These are phyloP conservation scores for Alopecurus myosuroides DNA, from an alignment of 176 grass and related monocot species.

Conservation along the genomic window DNA sequence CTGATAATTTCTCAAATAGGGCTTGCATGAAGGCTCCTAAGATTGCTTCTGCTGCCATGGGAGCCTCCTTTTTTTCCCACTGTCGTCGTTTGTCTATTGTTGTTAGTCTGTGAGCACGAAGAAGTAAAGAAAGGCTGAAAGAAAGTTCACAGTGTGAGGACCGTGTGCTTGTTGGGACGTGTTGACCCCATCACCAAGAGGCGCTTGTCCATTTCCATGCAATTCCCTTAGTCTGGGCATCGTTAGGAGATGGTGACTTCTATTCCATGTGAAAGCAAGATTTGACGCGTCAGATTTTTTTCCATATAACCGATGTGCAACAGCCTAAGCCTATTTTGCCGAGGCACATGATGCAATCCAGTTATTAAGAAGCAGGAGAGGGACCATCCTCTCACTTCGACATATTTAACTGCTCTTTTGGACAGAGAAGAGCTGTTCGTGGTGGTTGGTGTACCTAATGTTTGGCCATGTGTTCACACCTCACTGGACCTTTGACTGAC, in stretches of 20 bases:
- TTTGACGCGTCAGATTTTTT: background rate
- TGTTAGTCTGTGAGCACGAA: slow-evolving; percentile 3
- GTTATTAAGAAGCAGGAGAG: background rate
- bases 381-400: background rate
- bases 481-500: background rate
- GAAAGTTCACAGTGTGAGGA: background rate
- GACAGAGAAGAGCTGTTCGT: background rate
- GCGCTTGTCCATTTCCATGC: background rate
- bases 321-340: background rate
- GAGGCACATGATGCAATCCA: background rate
- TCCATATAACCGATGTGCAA: background rate
- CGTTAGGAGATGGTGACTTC: background rate
- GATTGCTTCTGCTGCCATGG: slow-evolving; percentile 62
- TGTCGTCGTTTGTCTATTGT: background rate
- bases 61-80: slow-evolving; percentile 2
- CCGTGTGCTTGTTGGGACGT: slow-evolving; percentile 1
- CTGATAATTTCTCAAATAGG: slow-evolving; percentile 62
- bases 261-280: background rate
- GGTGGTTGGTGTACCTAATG: background rate
- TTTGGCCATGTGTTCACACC: background rate
- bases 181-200: slow-evolving; percentile 1
- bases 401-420: background rate
- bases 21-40: slow-evolving; percentile 70
- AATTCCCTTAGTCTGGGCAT: background rate
- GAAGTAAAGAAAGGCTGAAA: background rate